These are phyloP conservation scores for Cladosporium phlei DNA, from an alignment of 2,329 filamentous ascomycete species.

Conservation along the genomic window DNA sequence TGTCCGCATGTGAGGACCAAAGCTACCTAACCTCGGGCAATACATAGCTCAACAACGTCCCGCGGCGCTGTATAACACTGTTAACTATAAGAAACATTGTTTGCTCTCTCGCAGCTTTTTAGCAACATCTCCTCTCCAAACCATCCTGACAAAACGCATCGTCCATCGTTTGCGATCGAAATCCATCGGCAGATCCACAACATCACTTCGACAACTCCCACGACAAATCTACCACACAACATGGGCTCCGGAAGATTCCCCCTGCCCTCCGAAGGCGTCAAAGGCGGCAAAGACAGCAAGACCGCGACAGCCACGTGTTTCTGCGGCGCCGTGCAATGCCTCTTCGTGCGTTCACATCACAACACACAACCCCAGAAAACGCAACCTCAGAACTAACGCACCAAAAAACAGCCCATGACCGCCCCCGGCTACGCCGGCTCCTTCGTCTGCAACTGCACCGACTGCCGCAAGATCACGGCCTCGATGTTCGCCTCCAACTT, in stretches of 20 bases:
- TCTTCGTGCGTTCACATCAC: slow-evolving; percentile 40
- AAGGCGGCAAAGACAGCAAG: slow-evolving; percentile 1
- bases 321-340: slow-evolving; percentile 53
- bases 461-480: slow-evolving; percentile 59
- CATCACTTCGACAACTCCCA: neutral
- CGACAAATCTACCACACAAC: neutral
- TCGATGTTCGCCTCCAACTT: slow-evolving; percentile 61
- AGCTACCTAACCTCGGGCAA: neutral
- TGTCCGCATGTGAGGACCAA: neutral
- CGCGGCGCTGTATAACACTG: neutral
- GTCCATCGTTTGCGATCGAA: too few species aligned
- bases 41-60: neutral
- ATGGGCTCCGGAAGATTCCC: slow-evolving; percentile 1
- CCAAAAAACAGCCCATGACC: slow-evolving; percentile 38
- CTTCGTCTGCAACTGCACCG: slow-evolving; percentile 57
- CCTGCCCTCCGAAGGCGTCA: slow-evolving; percentile 5
- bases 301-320: slow-evolving; percentile 55
- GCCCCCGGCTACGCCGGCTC: slow-evolving; percentile 44
- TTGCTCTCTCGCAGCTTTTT: too few species aligned
- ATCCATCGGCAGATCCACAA: neutral
- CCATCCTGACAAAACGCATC: neutral
- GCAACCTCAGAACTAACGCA: slow-evolving; percentile 1
- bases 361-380: neutral
- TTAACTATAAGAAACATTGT: neutral
- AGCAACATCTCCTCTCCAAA: neutral